Evolutionary conservation across 805 yeast genomes (phyloP).

Genomic region (Candida loeiensis): DNA sequence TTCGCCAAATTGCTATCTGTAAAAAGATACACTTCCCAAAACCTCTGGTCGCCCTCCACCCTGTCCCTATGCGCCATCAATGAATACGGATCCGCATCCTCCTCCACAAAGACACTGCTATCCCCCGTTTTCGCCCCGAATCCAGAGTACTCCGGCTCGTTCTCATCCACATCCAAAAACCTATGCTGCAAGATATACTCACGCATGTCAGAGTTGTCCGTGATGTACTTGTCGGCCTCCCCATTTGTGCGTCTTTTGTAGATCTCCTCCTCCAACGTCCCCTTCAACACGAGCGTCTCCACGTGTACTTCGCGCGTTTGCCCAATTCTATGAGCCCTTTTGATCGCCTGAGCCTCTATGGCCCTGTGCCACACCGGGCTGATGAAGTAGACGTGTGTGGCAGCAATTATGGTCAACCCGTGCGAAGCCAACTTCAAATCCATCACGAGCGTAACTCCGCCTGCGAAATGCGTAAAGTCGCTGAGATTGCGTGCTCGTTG

Average conservation of each 20-base stretch:
- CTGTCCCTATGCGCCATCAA: conserved; percentile 22
- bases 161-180: conserved; percentile 35
- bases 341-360: conserved; percentile 71
- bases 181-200: conserved; percentile 49
- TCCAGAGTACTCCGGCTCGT: conserved; percentile 35
- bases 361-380: conserved; percentile 70
- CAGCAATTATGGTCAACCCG: conserved; percentile 64
- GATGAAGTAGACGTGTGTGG: conserved; percentile 66
- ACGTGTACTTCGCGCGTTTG: conserved; percentile 61
- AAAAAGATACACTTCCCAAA: conserved; percentile 31
- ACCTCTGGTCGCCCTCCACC: conserved; percentile 6
- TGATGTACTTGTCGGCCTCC: conserved; percentile 34
- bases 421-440: conserved; percentile 65
- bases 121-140: conserved; percentile 27
- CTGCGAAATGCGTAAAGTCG: conserved; percentile 44
- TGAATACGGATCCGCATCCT: conserved; percentile 17
- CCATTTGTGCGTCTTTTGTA: conserved; percentile 36
- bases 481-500: conserved; percentile 52
- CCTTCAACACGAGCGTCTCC: conserved; percentile 61
- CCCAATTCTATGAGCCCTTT: conserved; percentile 75
- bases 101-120: background rate
- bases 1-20: conserved; percentile 29
- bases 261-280: conserved; percentile 68
- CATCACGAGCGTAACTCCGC: conserved; percentile 59
- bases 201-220: conserved; percentile 59